Evolutionary conservation across 2,329 filamentous ascomycete genomes (phyloP).

Genomic region (Neobulgaria alba): DNA sequence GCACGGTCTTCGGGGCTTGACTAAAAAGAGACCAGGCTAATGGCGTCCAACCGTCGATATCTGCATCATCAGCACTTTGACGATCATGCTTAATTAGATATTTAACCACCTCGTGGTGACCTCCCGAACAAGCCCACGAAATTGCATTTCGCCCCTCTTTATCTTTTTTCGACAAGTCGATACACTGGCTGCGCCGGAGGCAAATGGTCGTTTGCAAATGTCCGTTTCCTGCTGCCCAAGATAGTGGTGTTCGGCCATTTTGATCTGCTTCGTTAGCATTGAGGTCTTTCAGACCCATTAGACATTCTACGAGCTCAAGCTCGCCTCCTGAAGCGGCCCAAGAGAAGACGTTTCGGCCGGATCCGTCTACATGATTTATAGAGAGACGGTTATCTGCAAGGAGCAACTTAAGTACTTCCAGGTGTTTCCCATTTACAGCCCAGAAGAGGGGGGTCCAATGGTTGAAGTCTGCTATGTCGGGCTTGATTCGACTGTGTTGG

Average conservation of each 20-base stretch:
- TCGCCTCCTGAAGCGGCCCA: constrained; percentile 30
- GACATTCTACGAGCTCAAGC: constrained; percentile 16
- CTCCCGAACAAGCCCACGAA: constrained; percentile 26
- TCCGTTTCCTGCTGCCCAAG: constrained; percentile 26
- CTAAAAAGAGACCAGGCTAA: constrained; percentile 29
- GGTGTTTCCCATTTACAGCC: constrained; percentile 25
- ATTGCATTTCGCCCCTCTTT: constrained; percentile 26
- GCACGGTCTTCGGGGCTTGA: constrained; percentile 22
- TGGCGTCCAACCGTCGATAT: constrained; percentile 31
- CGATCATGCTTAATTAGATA: constrained; percentile 25
- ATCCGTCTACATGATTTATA: constrained; percentile 28
- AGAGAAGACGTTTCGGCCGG: constrained; percentile 29
- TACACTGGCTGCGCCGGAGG: constrained; percentile 17
- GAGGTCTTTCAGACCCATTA: constrained; percentile 22
- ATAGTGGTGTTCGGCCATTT: constrained; percentile 28
- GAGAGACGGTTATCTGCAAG: constrained; percentile 19
- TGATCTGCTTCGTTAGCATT: constrained; percentile 26
- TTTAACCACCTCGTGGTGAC: constrained; percentile 22
- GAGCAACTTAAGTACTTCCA: constrained; percentile 20
- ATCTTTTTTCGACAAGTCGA: constrained; percentile 27
- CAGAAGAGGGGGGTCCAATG: constrained; percentile 29
- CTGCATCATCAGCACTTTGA: constrained; percentile 26
- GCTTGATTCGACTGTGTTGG: constrained; percentile 10
- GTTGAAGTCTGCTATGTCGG: constrained; percentile 10
- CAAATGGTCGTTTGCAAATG: constrained; percentile 18